Evolutionary conservation across 176 grass and related monocot genomes (phyloP).

Genomic region (Bothriochloa decipiens): DNA sequence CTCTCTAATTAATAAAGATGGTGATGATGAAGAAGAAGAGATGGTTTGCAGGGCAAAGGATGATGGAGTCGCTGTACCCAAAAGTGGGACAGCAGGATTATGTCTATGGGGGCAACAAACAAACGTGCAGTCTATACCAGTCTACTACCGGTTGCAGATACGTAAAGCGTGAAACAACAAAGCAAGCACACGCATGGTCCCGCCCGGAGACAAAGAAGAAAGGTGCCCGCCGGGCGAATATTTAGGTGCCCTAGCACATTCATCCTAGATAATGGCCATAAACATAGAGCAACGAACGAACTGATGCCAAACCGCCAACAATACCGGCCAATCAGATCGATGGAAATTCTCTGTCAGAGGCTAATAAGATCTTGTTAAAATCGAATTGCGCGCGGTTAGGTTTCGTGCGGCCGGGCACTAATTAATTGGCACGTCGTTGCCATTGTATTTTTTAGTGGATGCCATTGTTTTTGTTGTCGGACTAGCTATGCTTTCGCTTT

Average conservation of each 20-base stretch:
- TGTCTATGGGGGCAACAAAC: background rate
- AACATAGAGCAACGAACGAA: too few relatives aligned
- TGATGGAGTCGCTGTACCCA: background rate
- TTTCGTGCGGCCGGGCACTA: too few relatives aligned
- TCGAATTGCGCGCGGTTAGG: too few relatives aligned
- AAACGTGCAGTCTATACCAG: too few relatives aligned
- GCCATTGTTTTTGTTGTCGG: too few relatives aligned
- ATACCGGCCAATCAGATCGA: too few relatives aligned
- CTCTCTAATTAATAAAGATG: background rate
- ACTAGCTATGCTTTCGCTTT: too few relatives aligned
- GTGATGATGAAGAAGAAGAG: background rate
- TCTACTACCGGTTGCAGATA: background rate
- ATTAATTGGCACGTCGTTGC: too few relatives aligned
- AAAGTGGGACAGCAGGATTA: constrained; percentile 25
- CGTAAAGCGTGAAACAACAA: constrained; percentile 32
- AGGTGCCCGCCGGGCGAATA: background rate
- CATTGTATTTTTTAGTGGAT: too few relatives aligned
- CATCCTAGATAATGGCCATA: background rate
- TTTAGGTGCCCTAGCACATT: constrained; percentile 3
- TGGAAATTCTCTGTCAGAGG: too few relatives aligned
- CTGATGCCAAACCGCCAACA: too few relatives aligned
- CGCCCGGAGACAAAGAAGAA: background rate
- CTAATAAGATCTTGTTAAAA: too few relatives aligned
- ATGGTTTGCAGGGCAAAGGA: background rate
- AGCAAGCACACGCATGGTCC: background rate